Conservation (phyloP, 345 rosid genomes). For the Brassica juncea region DNA sequence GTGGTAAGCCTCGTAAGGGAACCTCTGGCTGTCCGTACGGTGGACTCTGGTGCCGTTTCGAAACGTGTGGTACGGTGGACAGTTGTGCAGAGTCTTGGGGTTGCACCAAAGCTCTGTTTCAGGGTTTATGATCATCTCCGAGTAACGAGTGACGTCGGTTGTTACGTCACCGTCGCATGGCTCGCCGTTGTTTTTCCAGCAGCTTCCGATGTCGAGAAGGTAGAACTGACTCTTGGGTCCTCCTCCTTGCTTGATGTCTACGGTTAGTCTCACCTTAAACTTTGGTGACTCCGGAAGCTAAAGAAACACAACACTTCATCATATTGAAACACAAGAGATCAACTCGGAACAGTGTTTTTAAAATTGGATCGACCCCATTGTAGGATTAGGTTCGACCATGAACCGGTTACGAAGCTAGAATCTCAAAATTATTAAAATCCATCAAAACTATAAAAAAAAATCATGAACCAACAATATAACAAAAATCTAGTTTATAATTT, state of each 20-base stretch:
- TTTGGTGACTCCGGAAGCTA: conserved; percentile 81
- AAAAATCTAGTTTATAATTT: too few relatives aligned
- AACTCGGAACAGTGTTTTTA: too few relatives aligned
- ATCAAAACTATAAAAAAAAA: too few relatives aligned
- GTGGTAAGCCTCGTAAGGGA: conserved; percentile 69
- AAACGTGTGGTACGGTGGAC: conserved; percentile 66
- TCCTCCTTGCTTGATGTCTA: conserved; percentile 72
- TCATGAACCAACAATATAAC: too few relatives aligned
- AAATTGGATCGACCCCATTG: too few relatives aligned
- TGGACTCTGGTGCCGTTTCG: conserved; percentile 48
- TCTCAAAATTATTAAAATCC: too few relatives aligned
- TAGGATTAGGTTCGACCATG: too few relatives aligned
- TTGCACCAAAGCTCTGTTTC: conserved; percentile 52
- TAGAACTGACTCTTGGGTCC: conserved; percentile 77
- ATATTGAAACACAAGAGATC: not conserved
- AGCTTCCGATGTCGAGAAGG: conserved; percentile 77
- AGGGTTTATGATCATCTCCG: conserved; percentile 77
- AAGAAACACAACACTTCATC: not conserved
- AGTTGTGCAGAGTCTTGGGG: conserved; percentile 43
- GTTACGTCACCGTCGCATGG: conserved; percentile 67
- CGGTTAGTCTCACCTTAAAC: conserved; percentile 61
- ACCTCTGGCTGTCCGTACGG: conserved; percentile 50
- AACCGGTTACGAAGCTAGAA: too few relatives aligned
- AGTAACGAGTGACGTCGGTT: conserved; percentile 75
- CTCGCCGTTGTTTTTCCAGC: conserved; percentile 80